These are phyloP conservation scores for Lepidopterella palustris DNA, from an alignment of 495 filamentous ascomycete genomes.

Conservation along the genomic window DNA sequence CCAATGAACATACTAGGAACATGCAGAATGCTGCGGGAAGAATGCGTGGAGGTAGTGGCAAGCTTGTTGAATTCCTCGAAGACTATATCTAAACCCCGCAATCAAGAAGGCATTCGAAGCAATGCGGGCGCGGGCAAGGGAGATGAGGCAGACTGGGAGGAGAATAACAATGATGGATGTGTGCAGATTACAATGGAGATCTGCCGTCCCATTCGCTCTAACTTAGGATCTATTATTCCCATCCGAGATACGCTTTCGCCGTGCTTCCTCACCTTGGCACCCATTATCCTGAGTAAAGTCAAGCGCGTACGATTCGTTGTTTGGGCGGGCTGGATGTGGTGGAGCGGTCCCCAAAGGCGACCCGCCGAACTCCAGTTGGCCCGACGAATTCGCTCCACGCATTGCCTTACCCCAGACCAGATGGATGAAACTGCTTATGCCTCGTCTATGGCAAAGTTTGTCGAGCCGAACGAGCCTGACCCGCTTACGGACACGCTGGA, in stretches of 20 bases:
- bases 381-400: neutral
- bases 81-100: neutral
- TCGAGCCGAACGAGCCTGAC: neutral
- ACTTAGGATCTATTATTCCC: constrained; percentile 6
- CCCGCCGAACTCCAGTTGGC: neutral
- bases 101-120: neutral
- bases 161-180: constrained; percentile 3
- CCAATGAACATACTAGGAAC: constrained; percentile 8
- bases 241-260: constrained; percentile 9
- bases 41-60: constrained; percentile 7
- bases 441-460: neutral
- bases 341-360: constrained; percentile 3
- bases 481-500: constrained; percentile 2
- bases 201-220: neutral
- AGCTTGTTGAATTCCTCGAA: neutral
- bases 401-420: constrained; percentile 6
- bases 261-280: constrained; percentile 7
- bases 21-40: constrained; percentile 13
- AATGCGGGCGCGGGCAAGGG: neutral
- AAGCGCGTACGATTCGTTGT: constrained; percentile 11
- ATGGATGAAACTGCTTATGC: neutral
- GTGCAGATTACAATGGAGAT: constrained; percentile 14
- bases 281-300: constrained; percentile 3
- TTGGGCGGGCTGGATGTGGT: constrained; percentile 15
- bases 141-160: constrained; percentile 4